phyloP scores from a whole-genome alignment of 345 rosid genomes.

The Dovyalis caffra region DNA sequence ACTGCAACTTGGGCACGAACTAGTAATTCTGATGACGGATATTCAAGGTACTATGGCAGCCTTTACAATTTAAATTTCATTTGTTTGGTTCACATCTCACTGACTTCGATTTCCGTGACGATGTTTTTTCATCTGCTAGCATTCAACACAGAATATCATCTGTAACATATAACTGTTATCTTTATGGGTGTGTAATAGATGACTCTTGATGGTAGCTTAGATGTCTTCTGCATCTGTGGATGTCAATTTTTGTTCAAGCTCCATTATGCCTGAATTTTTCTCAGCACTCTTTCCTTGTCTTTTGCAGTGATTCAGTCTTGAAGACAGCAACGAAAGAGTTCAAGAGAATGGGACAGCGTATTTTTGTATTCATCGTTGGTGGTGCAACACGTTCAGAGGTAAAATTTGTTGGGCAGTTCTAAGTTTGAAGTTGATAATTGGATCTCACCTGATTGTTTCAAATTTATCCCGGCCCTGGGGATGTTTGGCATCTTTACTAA shows the following conservation, averaged over 20 bases:
- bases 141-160: neutral
- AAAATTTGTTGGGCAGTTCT: conserved; percentile 10
- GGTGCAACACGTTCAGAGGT: conserved; percentile 99
- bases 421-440: neutral
- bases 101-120: neutral
- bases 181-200: neutral
- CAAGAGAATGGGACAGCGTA: conserved; percentile 79
- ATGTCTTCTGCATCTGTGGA: neutral
- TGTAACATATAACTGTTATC: neutral
- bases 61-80: neutral
- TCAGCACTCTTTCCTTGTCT: conserved; percentile 15
- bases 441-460: conserved; percentile 3
- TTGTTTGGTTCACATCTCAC: neutral
- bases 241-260: neutral
- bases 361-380: conserved; percentile 83
- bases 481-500: conserved; percentile 3
- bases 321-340: conserved; percentile 50
- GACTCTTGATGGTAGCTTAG: neutral
- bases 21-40: conserved; percentile 74
- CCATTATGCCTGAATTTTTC: conserved; percentile 14
- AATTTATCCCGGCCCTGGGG: neutral
- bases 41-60: conserved; percentile 51
- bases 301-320: conserved; percentile 63
- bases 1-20: conserved; percentile 80
- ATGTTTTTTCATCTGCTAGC: no score